Conservation (phyloP, 345 rosid genomes). For the Eutrema yunnanense region DNA sequence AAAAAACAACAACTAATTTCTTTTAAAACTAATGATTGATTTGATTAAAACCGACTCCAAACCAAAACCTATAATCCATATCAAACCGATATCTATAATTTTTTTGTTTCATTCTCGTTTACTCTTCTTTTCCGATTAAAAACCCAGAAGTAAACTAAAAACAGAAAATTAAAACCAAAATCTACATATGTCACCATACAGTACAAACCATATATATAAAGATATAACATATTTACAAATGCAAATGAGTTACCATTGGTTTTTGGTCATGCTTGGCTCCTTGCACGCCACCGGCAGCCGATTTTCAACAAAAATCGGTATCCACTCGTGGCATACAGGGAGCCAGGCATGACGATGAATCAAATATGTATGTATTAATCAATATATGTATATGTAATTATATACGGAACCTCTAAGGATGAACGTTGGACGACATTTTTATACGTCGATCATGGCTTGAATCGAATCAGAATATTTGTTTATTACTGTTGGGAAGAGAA, state of each 20-base stretch:
- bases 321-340: slow-evolving; percentile 31
- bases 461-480: not conserved
- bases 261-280: slow-evolving; percentile 26
- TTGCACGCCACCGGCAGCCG: slow-evolving; percentile 26
- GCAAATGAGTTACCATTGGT: not conserved
- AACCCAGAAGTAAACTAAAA: not conserved
- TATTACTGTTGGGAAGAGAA: not conserved
- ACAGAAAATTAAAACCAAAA: not conserved
- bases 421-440: not conserved
- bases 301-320: slow-evolving; percentile 2
- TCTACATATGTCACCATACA: not conserved
- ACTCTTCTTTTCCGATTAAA: not conserved
- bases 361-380: not conserved
- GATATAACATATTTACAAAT: not conserved
- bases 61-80: not conserved
- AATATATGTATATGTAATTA: not conserved
- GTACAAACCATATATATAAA: not conserved
- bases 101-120: not conserved
- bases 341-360: slow-evolving; percentile 22
- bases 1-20: not conserved
- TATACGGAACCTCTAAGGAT: not conserved
- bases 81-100: not conserved
- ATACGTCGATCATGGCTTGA: not conserved
- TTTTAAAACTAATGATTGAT: not conserved
- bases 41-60: not conserved